phyloP scores from a whole-genome alignment of 1,139 yeast genomes.

The Magnusiomyces tetraspermus region DNA sequence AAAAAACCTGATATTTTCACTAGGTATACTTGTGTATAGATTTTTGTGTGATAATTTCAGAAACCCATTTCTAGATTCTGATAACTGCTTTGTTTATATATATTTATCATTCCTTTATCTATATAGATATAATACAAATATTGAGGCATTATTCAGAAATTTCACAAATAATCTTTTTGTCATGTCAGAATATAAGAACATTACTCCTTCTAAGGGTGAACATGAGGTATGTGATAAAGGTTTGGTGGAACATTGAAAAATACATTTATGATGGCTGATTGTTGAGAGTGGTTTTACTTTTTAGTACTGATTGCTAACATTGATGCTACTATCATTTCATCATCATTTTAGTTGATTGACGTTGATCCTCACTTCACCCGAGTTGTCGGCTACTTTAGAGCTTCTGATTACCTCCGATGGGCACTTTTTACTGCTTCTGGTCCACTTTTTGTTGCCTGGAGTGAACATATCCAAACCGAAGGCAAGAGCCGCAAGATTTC shows the following conservation, averaged over 20 bases:
- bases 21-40: too few species aligned
- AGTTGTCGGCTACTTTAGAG: slow-evolving; percentile 65
- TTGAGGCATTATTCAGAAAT: too few species aligned
- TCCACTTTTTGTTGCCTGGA: slow-evolving; percentile 50
- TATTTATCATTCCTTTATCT: too few species aligned
- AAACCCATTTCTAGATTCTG: too few species aligned
- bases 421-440: slow-evolving; percentile 55
- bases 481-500: slow-evolving; percentile 54
- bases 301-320: too few species aligned
- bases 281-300: too few species aligned
- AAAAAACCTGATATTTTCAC: too few species aligned
- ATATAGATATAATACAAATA: too few species aligned
- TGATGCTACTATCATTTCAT: not conserved
- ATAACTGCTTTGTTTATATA: too few species aligned
- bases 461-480: slow-evolving; percentile 44
- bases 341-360: slow-evolving; percentile 44
- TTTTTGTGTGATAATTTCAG: too few species aligned
- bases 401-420: slow-evolving; percentile 57
- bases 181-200: slow-evolving; percentile 13
- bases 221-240: slow-evolving; percentile 14
- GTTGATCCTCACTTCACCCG: slow-evolving; percentile 68
- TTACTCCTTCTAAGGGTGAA: slow-evolving; percentile 14
- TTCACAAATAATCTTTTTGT: too few species aligned
- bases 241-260: not conserved
- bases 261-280: not conserved